Percentiles rank a stretch among this genome's conserved stretches.
Conservation (phyloP, 305 asterid species). For the Fraxinus dipetala region DNA sequence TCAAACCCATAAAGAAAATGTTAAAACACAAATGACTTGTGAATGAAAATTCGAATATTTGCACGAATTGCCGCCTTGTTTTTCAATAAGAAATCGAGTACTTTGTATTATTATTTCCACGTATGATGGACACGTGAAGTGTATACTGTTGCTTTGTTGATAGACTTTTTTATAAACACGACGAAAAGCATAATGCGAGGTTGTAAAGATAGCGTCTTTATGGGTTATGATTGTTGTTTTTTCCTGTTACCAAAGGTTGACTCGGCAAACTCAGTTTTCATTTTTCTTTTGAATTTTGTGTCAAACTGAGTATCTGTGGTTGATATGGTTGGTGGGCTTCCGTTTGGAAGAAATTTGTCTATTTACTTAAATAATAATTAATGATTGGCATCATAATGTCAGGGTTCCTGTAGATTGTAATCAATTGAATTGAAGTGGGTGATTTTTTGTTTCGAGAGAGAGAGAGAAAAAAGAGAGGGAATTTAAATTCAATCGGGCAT, state of each 20-base stretch:
- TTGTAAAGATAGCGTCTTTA: constrained; percentile 47
- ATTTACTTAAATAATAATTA: constrained; percentile 29
- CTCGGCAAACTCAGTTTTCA: constrained; percentile 22
- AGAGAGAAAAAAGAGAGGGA: constrained; percentile 24
- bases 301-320: constrained; percentile 43
- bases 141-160: constrained; percentile 35
- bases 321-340: constrained; percentile 64
- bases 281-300: neutral
- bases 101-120: neutral
- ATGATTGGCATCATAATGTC: constrained; percentile 35
- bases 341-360: constrained; percentile 34
- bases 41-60: constrained; percentile 36
- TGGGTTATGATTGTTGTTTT: constrained; percentile 36
- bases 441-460: constrained; percentile 23
- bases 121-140: neutral
- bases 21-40: constrained; percentile 15
- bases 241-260: constrained; percentile 35
- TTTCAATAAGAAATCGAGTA: neutral
- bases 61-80: constrained; percentile 24
- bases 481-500: constrained; percentile 36
- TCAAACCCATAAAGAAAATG: constrained; percentile 23
- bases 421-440: constrained; percentile 28
- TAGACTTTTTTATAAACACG: constrained; percentile 31
- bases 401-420: constrained; percentile 32
- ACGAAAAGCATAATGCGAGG: constrained; percentile 27